Base-by-base conservation (phyloP, 179 eudicot species). In the Beta lomatogona region DNA sequence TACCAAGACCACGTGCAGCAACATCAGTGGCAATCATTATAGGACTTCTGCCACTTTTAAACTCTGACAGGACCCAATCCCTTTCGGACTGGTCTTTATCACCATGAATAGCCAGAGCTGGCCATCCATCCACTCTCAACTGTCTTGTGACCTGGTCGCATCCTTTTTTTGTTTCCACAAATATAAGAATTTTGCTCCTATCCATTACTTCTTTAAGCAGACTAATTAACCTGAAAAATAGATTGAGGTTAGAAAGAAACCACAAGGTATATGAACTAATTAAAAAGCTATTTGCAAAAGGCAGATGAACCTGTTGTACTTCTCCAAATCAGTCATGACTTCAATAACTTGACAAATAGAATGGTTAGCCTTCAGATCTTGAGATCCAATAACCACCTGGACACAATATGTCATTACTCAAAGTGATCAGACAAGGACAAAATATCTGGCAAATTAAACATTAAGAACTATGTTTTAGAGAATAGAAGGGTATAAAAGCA, bases 1-100 rank as follows among this genome's bases (percentile, higher is more conserved):
- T 93, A 93, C 98, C 98, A 89, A 94, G 89, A 78, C 98, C 98
- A 84, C 97, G 95, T 52, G 97, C 98, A 64, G 97, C 98, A 88
- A 94, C 97, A 81, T 94, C 97, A 52, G 98, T 94, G 80, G 98
- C 98, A 67, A 87, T 93, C 97, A 94, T 93, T 82, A 93, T 86
- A 75, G 97, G 95, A 81, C 92, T 91, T 86, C 92, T 94, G 84
- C 98, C 98, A 86, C 91, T 89, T 87, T 89, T 91, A 77, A 93
- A 94, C 85, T 94, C 97, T 50, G 95, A 82, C 52, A 94, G 90
- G 41, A 94, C 98, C 98, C 98, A 94, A 85, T 93, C 98, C 79
- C 97, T 90, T 86, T 94, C 98, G 13, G 93, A 91, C 88, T 93
- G 97, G 80, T 92, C 92, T 85, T 94, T 93, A 86, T 94, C 98